A percentile compares a stretch with the other conserved stretches of the same genome.
Conservation (phyloP, 495 filamentous ascomycete genomes). For the Cercophora newfieldiana region DNA sequence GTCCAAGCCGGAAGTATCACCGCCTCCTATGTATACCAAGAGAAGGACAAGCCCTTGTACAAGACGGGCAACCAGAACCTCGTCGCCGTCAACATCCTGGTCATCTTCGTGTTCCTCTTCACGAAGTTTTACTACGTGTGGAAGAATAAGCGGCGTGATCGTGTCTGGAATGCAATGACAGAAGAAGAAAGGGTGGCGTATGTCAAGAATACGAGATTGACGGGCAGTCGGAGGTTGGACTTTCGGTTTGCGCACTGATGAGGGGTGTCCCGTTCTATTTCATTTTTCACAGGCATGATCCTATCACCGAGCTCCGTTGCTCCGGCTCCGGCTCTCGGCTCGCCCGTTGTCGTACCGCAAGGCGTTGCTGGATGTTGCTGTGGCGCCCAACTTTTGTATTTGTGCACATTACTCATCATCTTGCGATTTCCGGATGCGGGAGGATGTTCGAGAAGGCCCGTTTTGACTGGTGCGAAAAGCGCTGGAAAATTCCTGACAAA, state of each 20-base stretch:
- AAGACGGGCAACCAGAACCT: conserved; percentile 64
- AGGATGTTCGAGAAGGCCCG: too few relatives aligned
- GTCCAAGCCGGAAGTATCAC: conserved; percentile 40
- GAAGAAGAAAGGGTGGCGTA: conserved; percentile 42
- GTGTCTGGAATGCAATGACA: conserved; percentile 42
- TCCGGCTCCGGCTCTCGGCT: too few relatives aligned
- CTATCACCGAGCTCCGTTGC: too few relatives aligned
- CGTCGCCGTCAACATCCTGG: conserved; percentile 50
- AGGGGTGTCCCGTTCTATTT: too few relatives aligned
- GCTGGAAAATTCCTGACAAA: too few relatives aligned
- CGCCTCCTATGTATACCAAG: conserved; percentile 53
- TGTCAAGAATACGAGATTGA: conserved; percentile 36
- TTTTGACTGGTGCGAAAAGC: too few relatives aligned
- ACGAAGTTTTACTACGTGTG: conserved; percentile 48
- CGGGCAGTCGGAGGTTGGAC: conserved; percentile 46
- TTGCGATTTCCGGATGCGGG: too few relatives aligned
- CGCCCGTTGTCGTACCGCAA: too few relatives aligned
- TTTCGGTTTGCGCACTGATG: conserved; percentile 44
- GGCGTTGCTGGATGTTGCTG: too few relatives aligned
- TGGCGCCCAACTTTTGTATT: too few relatives aligned
- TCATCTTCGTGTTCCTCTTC: conserved; percentile 35
- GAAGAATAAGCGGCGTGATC: conserved; percentile 42
- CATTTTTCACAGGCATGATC: too few relatives aligned
- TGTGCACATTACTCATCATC: too few relatives aligned
- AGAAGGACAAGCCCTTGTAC: conserved; percentile 64